These are phyloP conservation scores for Vigna radiata DNA, from an alignment of 306 rosid genomes.

Conservation along the genomic window DNA sequence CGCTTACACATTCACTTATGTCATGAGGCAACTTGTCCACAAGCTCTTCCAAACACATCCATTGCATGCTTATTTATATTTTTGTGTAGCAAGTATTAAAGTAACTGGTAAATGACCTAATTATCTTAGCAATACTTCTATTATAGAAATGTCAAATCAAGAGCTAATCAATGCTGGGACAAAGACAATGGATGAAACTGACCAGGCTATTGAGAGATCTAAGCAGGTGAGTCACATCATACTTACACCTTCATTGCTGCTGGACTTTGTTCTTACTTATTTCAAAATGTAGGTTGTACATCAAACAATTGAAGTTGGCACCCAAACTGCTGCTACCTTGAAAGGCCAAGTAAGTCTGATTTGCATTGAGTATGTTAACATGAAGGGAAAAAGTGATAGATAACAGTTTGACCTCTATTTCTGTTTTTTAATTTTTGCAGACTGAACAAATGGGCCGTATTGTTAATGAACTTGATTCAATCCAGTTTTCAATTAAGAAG, in stretches of 20 bases:
- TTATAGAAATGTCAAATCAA: constrained; percentile 94
- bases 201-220: constrained; percentile 89
- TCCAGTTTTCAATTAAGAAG: constrained; percentile 96
- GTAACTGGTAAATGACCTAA: background rate
- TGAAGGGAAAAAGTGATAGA: constrained; percentile 32
- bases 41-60: background rate
- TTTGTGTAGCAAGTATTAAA: background rate
- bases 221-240: constrained; percentile 67
- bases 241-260: constrained; percentile 22
- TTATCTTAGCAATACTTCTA: constrained; percentile 46
- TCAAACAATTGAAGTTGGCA: constrained; percentile 95
- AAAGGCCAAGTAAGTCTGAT: constrained; percentile 88
- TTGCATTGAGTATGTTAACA: constrained; percentile 29
- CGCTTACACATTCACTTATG: background rate
- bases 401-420: constrained; percentile 44
- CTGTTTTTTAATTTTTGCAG: constrained; percentile 54
- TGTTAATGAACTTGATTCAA: constrained; percentile 96
- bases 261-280: constrained; percentile 44
- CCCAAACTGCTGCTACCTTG: constrained; percentile 86
- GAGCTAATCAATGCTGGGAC: constrained; percentile 83
- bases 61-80: constrained; percentile 20
- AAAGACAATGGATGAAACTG: constrained; percentile 95
- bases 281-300: constrained; percentile 73
- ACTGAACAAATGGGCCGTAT: constrained; percentile 99
- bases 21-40: background rate